Conservation (phyloP, 2,329 filamentous ascomycete species). For the Lasiodiplodia hormozganensis region DNA sequence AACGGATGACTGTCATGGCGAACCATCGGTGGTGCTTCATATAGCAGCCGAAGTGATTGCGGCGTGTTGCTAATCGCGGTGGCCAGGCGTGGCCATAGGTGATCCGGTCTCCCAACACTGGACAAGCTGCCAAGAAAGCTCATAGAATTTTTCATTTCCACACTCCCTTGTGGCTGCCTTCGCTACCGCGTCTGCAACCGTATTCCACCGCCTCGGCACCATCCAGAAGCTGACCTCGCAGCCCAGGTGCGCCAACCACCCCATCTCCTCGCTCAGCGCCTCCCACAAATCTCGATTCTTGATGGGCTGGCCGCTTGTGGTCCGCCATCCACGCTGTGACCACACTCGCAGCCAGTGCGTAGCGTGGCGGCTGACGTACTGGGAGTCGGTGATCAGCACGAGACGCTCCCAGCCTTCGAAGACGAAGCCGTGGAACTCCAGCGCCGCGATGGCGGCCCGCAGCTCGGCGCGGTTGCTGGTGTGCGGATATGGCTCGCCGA, state of each 20-base stretch:
- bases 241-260: background rate
- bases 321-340: background rate
- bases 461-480: constrained; percentile 64
- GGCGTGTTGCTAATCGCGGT: no score
- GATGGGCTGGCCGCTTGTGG: background rate
- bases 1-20: no score
- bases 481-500: constrained; percentile 45
- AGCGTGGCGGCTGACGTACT: background rate
- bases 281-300: background rate
- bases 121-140: no score
- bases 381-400: constrained; percentile 2
- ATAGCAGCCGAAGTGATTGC: no score
- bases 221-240: constrained; percentile 13
- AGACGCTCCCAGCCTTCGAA: constrained; percentile 50
- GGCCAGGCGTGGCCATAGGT: background rate
- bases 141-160: no score
- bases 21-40: no score
- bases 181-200: background rate
- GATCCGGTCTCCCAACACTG: background rate
- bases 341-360: background rate
- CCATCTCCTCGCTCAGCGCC: background rate
- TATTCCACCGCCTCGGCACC: constrained; percentile 2
- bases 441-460: constrained; percentile 60
- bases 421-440: no score
- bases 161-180: background rate